Evolutionary conservation across 257 asterid species (phyloP), one percentile per base, ranked within the genome.

Genomic region (Solanum corneliomulleri): DNA sequence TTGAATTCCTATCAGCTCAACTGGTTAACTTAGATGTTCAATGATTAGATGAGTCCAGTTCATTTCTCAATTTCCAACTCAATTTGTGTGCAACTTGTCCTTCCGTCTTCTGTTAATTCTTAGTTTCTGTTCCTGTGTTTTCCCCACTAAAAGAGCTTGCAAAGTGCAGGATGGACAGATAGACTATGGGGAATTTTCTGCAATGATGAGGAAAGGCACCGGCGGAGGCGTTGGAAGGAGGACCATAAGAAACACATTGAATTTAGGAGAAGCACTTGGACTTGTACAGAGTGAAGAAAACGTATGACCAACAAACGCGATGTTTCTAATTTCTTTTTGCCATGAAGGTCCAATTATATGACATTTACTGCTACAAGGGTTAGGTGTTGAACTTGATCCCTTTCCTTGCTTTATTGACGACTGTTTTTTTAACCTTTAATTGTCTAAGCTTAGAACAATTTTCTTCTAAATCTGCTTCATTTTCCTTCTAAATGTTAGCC

Each of bases 181-280:
- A 37, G 93, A 91, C 89, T 91, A 91, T 12, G 91, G 92, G 86
- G 92, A 91, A 35, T 91, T 91, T 86, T 89, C 92, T 29, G 91
- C 93, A 44, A 91, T 91, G 93, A 91, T 90, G 93, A 90, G 91
- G 85, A 90, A 90, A 80, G 92, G 91, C 66, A 90, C 89, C 49
- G 93, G 92, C 18, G 92, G 92, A 87, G 87, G 49, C 13, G 68
- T 91, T 68, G 93, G 92, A 39, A 90, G 93, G 86, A 89, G 92
- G 87, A 91, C 93, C 52, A 90, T 91, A 88, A 88, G 92, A 71
- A 90, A 86, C 64, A 89, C 88, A 84, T 44, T 91, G 72, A 87
- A 90, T 85, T 80, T 91, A 82, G 91, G 91, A 9, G 92, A 91
- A 84, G 93, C 91, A 74, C 72, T 91, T 4, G 91, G 91, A 76